Conservation (phyloP, 345 rosid genomes). For the Melastoma malabathricum region DNA sequence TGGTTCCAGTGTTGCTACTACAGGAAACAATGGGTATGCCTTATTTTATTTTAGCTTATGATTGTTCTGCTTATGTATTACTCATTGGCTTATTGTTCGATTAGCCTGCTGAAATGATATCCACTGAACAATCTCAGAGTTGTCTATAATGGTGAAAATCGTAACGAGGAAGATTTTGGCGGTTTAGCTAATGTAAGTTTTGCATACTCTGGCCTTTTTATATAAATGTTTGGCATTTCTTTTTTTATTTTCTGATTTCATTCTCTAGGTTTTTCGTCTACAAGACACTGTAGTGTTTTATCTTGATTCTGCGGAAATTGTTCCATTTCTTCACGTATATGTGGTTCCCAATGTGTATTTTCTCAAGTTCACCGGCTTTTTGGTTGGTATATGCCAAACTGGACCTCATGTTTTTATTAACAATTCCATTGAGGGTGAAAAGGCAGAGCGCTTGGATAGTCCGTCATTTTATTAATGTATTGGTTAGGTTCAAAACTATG, state of each 20-base stretch:
- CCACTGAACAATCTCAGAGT: constrained; percentile 29
- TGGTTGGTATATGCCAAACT: no score
- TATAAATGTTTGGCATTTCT: not conserved
- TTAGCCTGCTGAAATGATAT: constrained; percentile 1
- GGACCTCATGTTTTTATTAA: no score
- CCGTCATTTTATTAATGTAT: no score
- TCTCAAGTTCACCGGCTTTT: no score
- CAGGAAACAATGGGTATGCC: constrained; percentile 52
- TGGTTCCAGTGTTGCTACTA: constrained; percentile 25
- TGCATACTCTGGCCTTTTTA: constrained; percentile 8
- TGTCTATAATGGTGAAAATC: constrained; percentile 18
- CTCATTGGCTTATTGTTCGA: not conserved
- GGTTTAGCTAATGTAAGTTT: constrained; percentile 38
- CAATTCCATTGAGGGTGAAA: no score
- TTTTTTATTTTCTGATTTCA: not conserved
- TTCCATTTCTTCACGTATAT: no score
- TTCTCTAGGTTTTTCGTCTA: not conserved
- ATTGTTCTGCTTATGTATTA: not conserved
- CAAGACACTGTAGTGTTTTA: not conserved
- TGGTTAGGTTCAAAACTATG: no score
- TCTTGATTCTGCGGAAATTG: no score
- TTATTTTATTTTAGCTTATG: not conserved
- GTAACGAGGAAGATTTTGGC: constrained; percentile 25
- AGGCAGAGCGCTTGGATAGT: no score
- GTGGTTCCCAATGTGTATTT: no score